These are phyloP conservation scores for Linanthus parryae DNA, from an alignment of 148 eudicot species.

Conservation along the genomic window DNA sequence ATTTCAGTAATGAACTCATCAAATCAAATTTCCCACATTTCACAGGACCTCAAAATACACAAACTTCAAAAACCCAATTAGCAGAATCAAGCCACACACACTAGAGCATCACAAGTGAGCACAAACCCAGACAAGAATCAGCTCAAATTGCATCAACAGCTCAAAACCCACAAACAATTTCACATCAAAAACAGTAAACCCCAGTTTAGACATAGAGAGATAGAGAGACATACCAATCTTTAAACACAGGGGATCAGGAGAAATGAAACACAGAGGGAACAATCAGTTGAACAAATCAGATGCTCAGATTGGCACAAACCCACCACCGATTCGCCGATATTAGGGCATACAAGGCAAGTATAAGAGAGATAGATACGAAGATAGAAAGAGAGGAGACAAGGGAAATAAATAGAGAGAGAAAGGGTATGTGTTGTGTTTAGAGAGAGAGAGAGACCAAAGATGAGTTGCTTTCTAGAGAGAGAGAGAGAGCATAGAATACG, in stretches of 20 bases:
- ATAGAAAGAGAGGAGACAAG: constrained; percentile 3
- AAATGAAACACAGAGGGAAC: constrained; percentile 16
- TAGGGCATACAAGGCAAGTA: constrained; percentile 32
- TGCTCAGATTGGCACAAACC: constrained; percentile 1
- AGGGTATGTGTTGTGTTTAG: constrained; percentile 4
- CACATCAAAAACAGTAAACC: constrained; percentile 2
- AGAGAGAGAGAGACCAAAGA: constrained; percentile 15
- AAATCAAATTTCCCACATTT: too few relatives aligned
- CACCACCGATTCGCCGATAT: constrained; percentile 5
- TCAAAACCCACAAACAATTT: too few relatives aligned
- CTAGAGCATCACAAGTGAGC: too few relatives aligned
- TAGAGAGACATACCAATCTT: background rate
- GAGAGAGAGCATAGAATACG: constrained; percentile 20
- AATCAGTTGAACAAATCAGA: constrained; percentile 9
- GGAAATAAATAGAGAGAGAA: constrained; percentile 2
- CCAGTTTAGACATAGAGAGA: background rate
- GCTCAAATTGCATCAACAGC: too few relatives aligned
- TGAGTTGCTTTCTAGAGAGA: constrained; percentile 11
- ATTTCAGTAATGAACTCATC: too few relatives aligned
- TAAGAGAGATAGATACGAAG: constrained; percentile 23
- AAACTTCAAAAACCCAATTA: too few relatives aligned
- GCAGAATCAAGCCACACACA: too few relatives aligned
- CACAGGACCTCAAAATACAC: too few relatives aligned
- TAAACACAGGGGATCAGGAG: constrained; percentile 2
- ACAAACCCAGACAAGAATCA: too few relatives aligned